Evolutionary conservation across 2,329 filamentous ascomycete species (phyloP), one percentile per base, ranked within the genome.

Genomic region (Fusarium sp.): DNA sequence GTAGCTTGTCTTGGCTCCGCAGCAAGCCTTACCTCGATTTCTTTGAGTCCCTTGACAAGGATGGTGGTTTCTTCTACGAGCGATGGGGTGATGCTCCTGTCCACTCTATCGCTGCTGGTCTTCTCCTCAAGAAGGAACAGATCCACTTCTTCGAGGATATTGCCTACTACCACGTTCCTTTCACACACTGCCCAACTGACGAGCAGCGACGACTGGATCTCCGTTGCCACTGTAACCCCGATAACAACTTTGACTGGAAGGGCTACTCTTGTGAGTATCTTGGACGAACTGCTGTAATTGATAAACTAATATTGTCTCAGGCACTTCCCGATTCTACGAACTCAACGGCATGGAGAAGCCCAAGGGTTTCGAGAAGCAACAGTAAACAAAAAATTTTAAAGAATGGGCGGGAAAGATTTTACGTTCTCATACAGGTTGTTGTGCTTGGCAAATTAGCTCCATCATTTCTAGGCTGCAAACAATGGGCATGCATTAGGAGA

Each of bases 61-160:
- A 97, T 54, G 96, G 96, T 69, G 96, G 96, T 67, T 99, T 99
- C 87, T 98, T 97, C 85, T 98, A 98, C 80, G 96, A 99, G 82
- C 91, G 95, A 74, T 99, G 95, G 95, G 95, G 95, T 63, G 95
- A 99, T 81, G 96, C 96, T 8, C 96, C 96, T 0, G 93, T 99
- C 8, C 96, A 99, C 83, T 97, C 95, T n/a, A 97, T 99, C 72
- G 96, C 93, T 15, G 96, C 96, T 4, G 87, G 87, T 64, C 83
- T 99, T 40, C 87, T 98, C 80, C 85, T 99, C 69, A 91, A 92
- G 80, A 97, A 97, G 84, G 92, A 96, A 50, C 90, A 99, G 79
- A 89, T 99, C 67, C 96, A 99, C 80, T 99, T 99, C 84, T 99
- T 98, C 85, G 93, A 99, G 80, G 95, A 99, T 77, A 99, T 99